Percentiles rank a stretch among this genome's conserved stretches.
These are phyloP conservation scores for Colletotrichum sp. DNA, from an alignment of 2,329 filamentous ascomycete genomes.

Conservation along the genomic window DNA sequence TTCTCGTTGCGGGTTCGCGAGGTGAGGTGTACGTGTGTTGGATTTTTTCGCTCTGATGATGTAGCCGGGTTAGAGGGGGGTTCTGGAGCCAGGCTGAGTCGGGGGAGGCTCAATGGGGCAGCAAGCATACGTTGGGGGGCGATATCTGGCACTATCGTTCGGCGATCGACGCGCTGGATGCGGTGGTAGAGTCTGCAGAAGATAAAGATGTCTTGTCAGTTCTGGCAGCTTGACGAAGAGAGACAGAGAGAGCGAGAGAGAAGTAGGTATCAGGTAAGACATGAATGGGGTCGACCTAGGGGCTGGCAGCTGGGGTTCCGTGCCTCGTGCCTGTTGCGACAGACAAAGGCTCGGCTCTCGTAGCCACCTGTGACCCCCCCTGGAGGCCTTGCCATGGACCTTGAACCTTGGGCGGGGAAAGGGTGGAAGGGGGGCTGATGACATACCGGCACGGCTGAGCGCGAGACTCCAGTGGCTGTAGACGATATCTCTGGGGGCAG, in stretches of 20 bases:
- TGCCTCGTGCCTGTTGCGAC: constrained; percentile 7
- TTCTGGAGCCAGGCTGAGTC: neutral
- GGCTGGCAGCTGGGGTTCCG: neutral
- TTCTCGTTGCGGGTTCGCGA: neutral
- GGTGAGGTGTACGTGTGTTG: neutral
- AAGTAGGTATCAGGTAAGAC: neutral
- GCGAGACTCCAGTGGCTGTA: constrained; percentile 23
- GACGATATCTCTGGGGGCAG: constrained; percentile 36
- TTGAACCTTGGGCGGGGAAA: constrained; percentile 9
- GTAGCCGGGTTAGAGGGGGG: neutral
- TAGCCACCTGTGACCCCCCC: neutral
- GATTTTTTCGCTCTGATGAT: constrained; percentile 6
- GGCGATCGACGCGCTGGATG: neutral
- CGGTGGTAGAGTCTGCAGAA: constrained; percentile 18
- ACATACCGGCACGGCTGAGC: constrained; percentile 39
- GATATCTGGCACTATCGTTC: neutral
- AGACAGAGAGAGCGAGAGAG: neutral
- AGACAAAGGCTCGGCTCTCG: constrained; percentile 14
- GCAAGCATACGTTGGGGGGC: constrained; percentile 3
- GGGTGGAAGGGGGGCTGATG: constrained; percentile 23
- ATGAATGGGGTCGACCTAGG: neutral
- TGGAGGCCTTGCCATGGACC: neutral
- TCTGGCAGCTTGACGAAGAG: neutral
- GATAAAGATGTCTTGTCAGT: constrained; percentile 3
- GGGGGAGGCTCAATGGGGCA: neutral